Evolutionary conservation across 208 protist genomes (phyloP), one percentile per base, ranked within the genome.

Genomic region (Leishmania lainsoni): DNA sequence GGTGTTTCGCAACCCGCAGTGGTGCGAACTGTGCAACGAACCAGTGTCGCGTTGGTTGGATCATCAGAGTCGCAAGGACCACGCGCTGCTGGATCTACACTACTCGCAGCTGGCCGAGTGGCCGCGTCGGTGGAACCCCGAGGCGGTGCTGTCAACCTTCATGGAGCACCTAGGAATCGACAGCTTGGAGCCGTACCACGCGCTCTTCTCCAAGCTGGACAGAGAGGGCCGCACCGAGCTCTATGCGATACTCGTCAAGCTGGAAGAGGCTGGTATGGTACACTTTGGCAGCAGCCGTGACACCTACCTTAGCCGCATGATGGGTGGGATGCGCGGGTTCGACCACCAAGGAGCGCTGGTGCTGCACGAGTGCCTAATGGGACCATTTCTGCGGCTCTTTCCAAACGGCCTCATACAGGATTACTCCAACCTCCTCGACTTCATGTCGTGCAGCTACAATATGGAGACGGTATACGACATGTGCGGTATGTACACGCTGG

Each of bases 381-480:
- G 88, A 1, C 93, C 94, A 12, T 95, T 97, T 68, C 83, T 96
- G 79, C 94, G 91, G 1, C 86, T 98, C 45, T 98, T 93, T 86
- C 95, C 95, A 68, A 87, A 96, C 65, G 94, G 85, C 6, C 93
- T 96, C 84, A 97, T 97, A 68, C 93, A 97, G 79, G 92, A 97
- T 80, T 96, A 88, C 79, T 96, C 93, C n/a, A 97, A 97, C 81
- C 83, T 98, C 5, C 86, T 96, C 35, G 94, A 98, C 82, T 97
- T 97, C 80, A 86, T 97, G 52, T 94, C 94, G 16, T 98, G 93
- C 84, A 73, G 87, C 17, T 98, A 98, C 83, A 98, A 98, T 76
- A 95, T 98, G 94, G 94, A 98, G 81, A 98, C 95, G 20, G 92
- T 97, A 20, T 98, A 97, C 82, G 95, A 98, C 81, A 84, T 98